Percentiles rank a stretch among this genome's conserved stretches.
phyloP scores from a whole-genome alignment of 1,284 basidiomycete species.

The Trametes hirsuta region DNA sequence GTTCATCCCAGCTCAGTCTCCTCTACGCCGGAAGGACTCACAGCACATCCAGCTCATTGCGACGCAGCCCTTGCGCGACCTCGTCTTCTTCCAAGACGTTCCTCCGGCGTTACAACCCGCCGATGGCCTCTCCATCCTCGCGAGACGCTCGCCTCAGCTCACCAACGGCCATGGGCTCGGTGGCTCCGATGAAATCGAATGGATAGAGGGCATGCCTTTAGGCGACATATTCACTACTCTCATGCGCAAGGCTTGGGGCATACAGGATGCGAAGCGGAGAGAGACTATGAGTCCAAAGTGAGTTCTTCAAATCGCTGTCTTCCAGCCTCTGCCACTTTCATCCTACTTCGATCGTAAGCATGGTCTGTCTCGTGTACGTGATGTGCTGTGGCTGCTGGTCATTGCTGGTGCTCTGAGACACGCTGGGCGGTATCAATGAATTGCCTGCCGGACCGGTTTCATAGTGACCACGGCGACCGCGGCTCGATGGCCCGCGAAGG shows the following conservation, averaged over 20 bases:
- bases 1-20: conserved; percentile 19
- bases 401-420: too few relatives aligned
- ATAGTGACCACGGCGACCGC: too few relatives aligned
- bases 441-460: too few relatives aligned
- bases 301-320: conserved; percentile 27
- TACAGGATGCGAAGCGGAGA: conserved; percentile 51
- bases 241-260: conserved; percentile 62
- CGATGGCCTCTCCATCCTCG: conserved; percentile 43
- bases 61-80: conserved; percentile 61
- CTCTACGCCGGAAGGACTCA: not conserved
- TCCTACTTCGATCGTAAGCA: too few relatives aligned
- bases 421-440: too few relatives aligned
- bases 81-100: conserved; percentile 58
- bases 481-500: too few relatives aligned
- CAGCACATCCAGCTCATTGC: conserved; percentile 57
- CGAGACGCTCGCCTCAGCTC: conserved; percentile 63
- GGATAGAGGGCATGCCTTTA: conserved; percentile 63
- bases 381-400: too few relatives aligned
- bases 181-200: conserved; percentile 51
- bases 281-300: conserved; percentile 68
- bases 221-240: conserved; percentile 63
- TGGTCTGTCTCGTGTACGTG: too few relatives aligned
- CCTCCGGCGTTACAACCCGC: conserved; percentile 43
- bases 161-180: conserved; percentile 64
- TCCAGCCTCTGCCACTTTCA: too few relatives aligned